These are phyloP conservation scores for Daldinia vernicosa DNA, from an alignment of 495 filamentous ascomycete genomes.

Conservation along the genomic window DNA sequence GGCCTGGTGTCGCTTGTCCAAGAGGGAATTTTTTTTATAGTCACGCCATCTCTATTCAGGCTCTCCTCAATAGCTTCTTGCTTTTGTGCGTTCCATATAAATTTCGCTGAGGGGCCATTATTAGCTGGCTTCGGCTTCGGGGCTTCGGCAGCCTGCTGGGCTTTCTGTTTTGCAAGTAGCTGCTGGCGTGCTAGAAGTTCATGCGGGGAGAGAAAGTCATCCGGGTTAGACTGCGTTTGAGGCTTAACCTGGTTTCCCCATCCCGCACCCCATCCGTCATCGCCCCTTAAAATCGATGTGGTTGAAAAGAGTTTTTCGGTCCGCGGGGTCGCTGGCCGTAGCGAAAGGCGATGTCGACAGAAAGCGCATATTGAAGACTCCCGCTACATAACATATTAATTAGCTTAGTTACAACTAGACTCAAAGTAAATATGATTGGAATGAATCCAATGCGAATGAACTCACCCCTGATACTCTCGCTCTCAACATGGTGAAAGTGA, in stretches of 20 bases:
- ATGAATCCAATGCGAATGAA: background rate
- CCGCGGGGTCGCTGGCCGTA: conserved; percentile 16
- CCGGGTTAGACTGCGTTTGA: background rate
- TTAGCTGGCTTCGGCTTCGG: conserved; percentile 4
- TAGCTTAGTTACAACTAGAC: conserved; percentile 8
- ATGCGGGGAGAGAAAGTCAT: conserved; percentile 29
- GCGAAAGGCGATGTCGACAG: conserved; percentile 42
- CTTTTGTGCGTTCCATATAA: conserved; percentile 32
- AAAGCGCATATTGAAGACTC: conserved; percentile 46
- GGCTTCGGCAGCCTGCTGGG: conserved; percentile 9
- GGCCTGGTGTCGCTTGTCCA: background rate
- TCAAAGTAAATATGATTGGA: background rate
- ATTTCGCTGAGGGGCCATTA: conserved; percentile 14
- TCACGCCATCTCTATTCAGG: conserved; percentile 15
- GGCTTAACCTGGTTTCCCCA: conserved; percentile 22
- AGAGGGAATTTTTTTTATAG: background rate
- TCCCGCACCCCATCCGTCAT: conserved; percentile 31
- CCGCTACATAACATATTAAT: conserved; percentile 24
- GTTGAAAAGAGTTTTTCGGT: conserved; percentile 32
- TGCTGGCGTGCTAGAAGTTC: conserved; percentile 34
- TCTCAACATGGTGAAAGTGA: conserved; percentile 44
- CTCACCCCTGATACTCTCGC: conserved; percentile 39
- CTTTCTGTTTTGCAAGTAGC: conserved; percentile 21
- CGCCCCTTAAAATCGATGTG: conserved; percentile 6
- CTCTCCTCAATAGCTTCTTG: conserved; percentile 27